Evolutionary conservation across 2,329 filamentous ascomycete genomes (phyloP), one percentile per base, ranked within the genome.

Genomic region (Fusarium guadeloupense): DNA sequence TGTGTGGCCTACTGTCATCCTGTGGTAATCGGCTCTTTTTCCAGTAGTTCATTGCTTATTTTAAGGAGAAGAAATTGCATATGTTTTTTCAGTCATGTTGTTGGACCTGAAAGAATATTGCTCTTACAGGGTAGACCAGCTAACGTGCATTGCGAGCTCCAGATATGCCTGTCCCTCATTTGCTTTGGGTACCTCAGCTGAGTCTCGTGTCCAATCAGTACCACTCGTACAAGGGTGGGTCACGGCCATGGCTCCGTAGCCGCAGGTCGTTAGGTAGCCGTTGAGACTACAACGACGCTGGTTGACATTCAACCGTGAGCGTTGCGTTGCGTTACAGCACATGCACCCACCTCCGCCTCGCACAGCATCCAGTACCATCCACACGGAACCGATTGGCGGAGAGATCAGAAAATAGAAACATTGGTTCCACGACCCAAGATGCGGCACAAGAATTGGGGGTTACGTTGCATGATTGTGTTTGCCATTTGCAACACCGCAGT

Each of bases 391-490:
- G 50, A 42, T 34, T 19, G 43, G 30, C 20, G 21, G 31, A 25
- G 38, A 4, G 25, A 17, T 42, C n/a, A 62, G 38, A 58, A 62
- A 53, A 54, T 53, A 58, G 46, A 45, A 62, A 31, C 52, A 52
- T 30, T 28, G 37, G 41, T 33, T 31, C 51, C 57, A 56, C 42
- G 25, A 37, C 23, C 31, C 28, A 20, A 55, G 57, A 58, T 57
- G 51, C 41, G 40, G 40, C 57, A 61, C 38, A 51, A 50, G 19
- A 38, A 28, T 14, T 30, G 34, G 23, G 33, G 40, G 45, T 40
- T 44, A 21, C 54, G 44, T 49, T 4, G 40, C 21, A 20, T 20
- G 16, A 23, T 10, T 26, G 25, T 39, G 44, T 39, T 30, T 47
- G 34, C 14, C 44, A 39, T 47, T 44, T 35, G 50, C 34, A 49